Conservation (phyloP, 2,329 filamentous ascomycete species). For the Keithomyces neogunnii region DNA sequence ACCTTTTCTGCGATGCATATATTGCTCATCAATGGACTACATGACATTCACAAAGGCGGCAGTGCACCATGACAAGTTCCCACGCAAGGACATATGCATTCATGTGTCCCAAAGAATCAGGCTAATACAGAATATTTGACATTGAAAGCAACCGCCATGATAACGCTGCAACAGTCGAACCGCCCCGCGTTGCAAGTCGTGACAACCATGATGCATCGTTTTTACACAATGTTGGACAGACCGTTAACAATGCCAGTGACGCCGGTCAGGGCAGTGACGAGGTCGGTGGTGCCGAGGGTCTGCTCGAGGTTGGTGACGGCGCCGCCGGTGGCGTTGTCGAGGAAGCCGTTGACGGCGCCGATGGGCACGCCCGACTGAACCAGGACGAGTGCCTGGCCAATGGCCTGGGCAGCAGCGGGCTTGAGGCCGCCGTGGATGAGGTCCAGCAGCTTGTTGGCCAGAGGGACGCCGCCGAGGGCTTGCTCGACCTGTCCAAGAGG, state of each 20-base stretch:
- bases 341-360: slow-evolving; percentile 12
- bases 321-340: slow-evolving; percentile 13
- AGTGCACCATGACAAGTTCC: not conserved
- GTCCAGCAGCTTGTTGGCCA: slow-evolving; percentile 14
- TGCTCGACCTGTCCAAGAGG: slow-evolving; percentile 9
- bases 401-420: slow-evolving; percentile 9
- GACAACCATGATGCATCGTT: not conserved
- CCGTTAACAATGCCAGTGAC: slow-evolving; percentile 7
- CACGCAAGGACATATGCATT: not conserved
- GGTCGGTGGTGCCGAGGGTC: slow-evolving; percentile 11
- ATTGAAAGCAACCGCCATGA: not conserved
- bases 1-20: too few species aligned
- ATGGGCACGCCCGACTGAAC: slow-evolving; percentile 13
- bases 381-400: slow-evolving; percentile 16
- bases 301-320: slow-evolving; percentile 10
- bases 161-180: not conserved
- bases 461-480: slow-evolving; percentile 11
- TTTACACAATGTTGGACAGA: not conserved
- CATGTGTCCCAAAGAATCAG: not conserved
- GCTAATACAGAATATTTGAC: not conserved
- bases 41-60: not conserved
- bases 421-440: slow-evolving; percentile 10
- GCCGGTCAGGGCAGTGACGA: slow-evolving; percentile 5
- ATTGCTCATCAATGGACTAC: too few species aligned
- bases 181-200: not conserved